phyloP scores from a whole-genome alignment of 2,329 filamentous ascomycete species.

The Fusarium annulatum region DNA sequence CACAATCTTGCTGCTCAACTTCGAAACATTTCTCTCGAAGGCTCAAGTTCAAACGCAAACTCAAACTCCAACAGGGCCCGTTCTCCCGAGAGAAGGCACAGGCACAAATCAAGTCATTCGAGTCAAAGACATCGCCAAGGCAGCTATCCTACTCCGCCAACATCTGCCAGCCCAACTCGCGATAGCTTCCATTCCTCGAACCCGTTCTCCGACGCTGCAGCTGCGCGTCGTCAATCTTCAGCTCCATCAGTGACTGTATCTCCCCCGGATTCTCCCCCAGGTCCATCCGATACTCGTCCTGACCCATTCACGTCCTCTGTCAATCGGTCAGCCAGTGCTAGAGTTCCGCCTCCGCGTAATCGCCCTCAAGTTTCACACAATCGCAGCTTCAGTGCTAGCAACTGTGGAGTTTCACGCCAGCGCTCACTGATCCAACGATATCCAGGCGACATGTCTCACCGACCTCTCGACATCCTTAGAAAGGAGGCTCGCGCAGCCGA shows the following conservation, averaged over 20 bases:
- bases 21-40: conserved; percentile 31
- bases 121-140: conserved; percentile 21
- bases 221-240: conserved; percentile 30
- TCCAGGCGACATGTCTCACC: conserved; percentile 71
- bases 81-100: conserved; percentile 6
- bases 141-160: conserved; percentile 60
- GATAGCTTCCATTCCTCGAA: conserved; percentile 60
- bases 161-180: conserved; percentile 64
- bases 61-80: conserved; percentile 15
- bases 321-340: conserved; percentile 45
- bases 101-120: conserved; percentile 12
- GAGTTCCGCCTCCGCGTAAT: conserved; percentile 25
- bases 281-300: conserved; percentile 30
- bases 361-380: conserved; percentile 21
- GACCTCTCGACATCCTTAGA: conserved; percentile 74
- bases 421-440: conserved; percentile 56
- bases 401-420: conserved; percentile 24
- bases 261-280: conserved; percentile 33
- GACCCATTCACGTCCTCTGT: conserved; percentile 49
- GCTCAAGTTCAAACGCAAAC: conserved; percentile 17
- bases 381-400: conserved; percentile 41
- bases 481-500: conserved; percentile 73
- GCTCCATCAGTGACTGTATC: conserved; percentile 23
- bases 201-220: conserved; percentile 48
- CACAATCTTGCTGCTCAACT: conserved; percentile 38